Evolutionary conservation across 2,329 filamentous ascomycete genomes (phyloP), one percentile per base, ranked within the genome.

Genomic region (Emergomyces pasteurianus): DNA sequence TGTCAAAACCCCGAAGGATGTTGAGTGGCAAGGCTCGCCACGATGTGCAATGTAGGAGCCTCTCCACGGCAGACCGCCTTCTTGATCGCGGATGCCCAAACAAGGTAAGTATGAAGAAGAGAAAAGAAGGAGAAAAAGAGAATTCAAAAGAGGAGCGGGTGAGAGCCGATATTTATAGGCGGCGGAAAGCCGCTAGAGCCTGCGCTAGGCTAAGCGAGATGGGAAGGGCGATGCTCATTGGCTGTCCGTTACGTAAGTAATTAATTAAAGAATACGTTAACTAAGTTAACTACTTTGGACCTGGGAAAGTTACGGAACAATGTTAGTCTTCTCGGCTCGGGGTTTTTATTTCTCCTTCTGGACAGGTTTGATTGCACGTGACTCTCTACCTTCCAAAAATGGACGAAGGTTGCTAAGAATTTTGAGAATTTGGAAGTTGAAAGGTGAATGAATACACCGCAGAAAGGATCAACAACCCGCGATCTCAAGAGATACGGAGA

Each of bases 1-100:
- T 73, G 71, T 73, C 72, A 76, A 74, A 75, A 72, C 73, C 74
- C 77, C 76, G 75, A 76, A 79, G 69, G 73, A 75, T 75, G 73
- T 77, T 78, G 75, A 75, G 77, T 72, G 70, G 65, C 73, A 67
- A 71, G 77, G 73, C 76, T 76, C 78, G 69, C 79, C 79, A 74
- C 79, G 79, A 67, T 81, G 79, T 82, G 80, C 80, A 81, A 82
- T 81, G 80, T 76, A 81, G 79, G 78, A 75, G 75, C 78, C 74
- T 72, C 72, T 72, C 70, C 69, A 74, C 77, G 73, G 74, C 73
- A 69, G 68, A 68, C 71, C 74, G 72, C 71, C 71, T 76, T 77
- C 65, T 68, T 78, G 76, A 78, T 74, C 76, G 72, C 74, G 70
- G 72, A 69, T 72, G 75, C 74, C 73, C 73, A 75, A 74, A 78